Evolutionary conservation across 78 protist genomes (phyloP).

Genomic region (Capsaspora owczarzaki): DNA sequence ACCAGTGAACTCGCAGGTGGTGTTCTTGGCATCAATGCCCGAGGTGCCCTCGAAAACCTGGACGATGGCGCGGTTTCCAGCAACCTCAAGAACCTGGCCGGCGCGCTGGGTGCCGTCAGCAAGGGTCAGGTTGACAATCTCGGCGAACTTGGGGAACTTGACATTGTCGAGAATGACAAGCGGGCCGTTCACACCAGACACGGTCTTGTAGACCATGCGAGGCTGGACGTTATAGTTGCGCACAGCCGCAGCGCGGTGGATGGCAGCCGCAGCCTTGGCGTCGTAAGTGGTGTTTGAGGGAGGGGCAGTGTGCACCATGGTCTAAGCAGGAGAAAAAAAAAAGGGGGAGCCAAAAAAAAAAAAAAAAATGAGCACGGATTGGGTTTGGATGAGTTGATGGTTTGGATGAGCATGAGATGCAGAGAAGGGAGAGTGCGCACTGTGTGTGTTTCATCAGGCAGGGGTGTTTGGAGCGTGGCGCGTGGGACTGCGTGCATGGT

Average conservation of each 20-base stretch:
- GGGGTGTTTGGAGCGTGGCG: no score
- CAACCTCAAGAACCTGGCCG: slow-evolving; percentile 92
- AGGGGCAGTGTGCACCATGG: no score
- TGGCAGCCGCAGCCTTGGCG: neutral
- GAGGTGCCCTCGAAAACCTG: slow-evolving; percentile 99
- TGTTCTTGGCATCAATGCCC: slow-evolving; percentile 90
- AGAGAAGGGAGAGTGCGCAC: no score
- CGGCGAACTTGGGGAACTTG: slow-evolving; percentile 77
- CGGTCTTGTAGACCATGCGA: slow-evolving; percentile 83
- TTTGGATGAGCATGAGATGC: no score
- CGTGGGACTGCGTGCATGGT: no score
- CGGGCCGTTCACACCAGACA: slow-evolving; percentile 97
- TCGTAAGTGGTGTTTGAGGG: no score
- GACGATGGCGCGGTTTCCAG: slow-evolving; percentile 92
- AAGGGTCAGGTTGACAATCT: slow-evolving; percentile 92
- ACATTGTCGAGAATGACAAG: slow-evolving; percentile 96
- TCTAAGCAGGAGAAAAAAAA: no score
- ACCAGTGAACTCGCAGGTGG: slow-evolving; percentile 92
- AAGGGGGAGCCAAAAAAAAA: no score
- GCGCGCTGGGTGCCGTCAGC: slow-evolving; percentile 81
- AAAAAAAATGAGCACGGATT: no score
- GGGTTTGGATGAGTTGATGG: no score
- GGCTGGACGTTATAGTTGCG: slow-evolving; percentile 33
- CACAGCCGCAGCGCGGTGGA: slow-evolving; percentile 26
- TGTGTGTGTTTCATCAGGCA: no score